Percentiles rank a stretch among this genome's conserved stretches.
These are phyloP conservation scores for Durio zibethinus DNA, from an alignment of 345 rosid genomes.

Conservation along the genomic window DNA sequence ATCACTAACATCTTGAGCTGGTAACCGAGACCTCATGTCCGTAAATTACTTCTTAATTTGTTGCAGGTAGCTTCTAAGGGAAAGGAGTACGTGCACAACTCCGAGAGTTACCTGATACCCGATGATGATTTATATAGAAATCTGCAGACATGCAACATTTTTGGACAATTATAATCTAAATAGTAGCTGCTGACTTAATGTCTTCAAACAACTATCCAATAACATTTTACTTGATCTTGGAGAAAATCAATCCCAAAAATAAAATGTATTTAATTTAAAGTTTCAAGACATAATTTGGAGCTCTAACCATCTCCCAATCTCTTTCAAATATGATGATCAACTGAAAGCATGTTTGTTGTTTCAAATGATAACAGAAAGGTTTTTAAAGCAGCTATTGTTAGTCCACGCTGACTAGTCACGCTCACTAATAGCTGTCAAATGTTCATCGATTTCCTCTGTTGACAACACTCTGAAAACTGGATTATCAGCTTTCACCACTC, in stretches of 20 bases:
- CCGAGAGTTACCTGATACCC: conserved; percentile 15
- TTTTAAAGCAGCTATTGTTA: neutral
- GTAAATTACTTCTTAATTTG: neutral
- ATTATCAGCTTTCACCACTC: conserved; percentile 66
- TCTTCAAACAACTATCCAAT: neutral
- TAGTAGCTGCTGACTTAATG: neutral
- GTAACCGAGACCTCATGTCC: neutral
- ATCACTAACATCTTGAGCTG: neutral
- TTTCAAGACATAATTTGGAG: neutral
- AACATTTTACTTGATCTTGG: neutral
- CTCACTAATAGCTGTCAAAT: conserved; percentile 79
- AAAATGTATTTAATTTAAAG: neutral
- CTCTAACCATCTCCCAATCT: neutral
- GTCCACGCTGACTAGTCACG: conserved; percentile 46
- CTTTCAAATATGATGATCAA: conserved; percentile 1
- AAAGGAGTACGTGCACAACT: conserved; percentile 39
- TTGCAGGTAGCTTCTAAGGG: conserved; percentile 24
- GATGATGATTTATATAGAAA: too few relatives aligned
- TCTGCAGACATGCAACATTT: neutral
- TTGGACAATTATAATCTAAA: neutral
- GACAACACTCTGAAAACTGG: conserved; percentile 52
- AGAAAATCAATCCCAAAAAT: neutral
- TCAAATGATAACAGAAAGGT: neutral
- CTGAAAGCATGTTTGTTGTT: neutral
- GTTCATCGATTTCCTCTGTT: conserved; percentile 76